Percentiles rank a stretch among this genome's conserved stretches.
Evolutionary conservation across 2,329 filamentous ascomycete species (phyloP).

Genomic region (Arthroderma sp.): DNA sequence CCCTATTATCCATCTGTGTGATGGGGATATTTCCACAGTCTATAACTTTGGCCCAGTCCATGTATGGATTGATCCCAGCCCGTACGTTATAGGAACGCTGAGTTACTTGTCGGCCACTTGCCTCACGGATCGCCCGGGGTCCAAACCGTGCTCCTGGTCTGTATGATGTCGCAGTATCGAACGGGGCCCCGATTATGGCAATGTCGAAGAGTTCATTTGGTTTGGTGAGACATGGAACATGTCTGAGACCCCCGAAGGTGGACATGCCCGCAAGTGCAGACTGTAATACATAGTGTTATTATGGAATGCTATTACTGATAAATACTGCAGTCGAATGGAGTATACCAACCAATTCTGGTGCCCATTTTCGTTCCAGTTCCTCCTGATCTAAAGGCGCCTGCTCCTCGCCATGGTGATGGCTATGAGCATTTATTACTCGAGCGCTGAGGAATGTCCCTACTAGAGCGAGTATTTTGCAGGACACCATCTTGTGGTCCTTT

Average conservation of each 20-base stretch:
- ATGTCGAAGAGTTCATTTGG: conserved; percentile 56
- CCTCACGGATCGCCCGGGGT: conserved; percentile 73
- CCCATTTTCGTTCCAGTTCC: conserved; percentile 1
- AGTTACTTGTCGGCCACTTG: conserved; percentile 66
- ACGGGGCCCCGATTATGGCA: conserved; percentile 59
- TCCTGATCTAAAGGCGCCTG: not conserved
- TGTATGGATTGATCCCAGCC: conserved; percentile 71
- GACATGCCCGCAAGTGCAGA: conserved; percentile 63
- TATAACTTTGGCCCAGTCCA: conserved; percentile 62
- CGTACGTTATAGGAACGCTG: conserved; percentile 74
- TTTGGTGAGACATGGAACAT: conserved; percentile 57
- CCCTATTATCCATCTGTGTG: conserved; percentile 71
- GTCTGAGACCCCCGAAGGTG: conserved; percentile 59
- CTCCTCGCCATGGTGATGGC: not conserved
- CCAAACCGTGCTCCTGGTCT: conserved; percentile 67
- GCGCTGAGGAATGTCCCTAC: not conserved
- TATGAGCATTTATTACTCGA: not conserved
- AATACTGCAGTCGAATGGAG: not conserved
- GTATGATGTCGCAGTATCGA: conserved; percentile 62
- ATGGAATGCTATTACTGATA: not conserved
- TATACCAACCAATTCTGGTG: not conserved
- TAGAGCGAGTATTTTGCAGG: not conserved
- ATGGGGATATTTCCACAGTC: conserved; percentile 89
- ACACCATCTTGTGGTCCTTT: not conserved
- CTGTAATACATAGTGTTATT: conserved; percentile 22